Evolutionary conservation across 1,284 basidiomycete genomes (phyloP).

Genomic region (Puccinia sorghi): DNA sequence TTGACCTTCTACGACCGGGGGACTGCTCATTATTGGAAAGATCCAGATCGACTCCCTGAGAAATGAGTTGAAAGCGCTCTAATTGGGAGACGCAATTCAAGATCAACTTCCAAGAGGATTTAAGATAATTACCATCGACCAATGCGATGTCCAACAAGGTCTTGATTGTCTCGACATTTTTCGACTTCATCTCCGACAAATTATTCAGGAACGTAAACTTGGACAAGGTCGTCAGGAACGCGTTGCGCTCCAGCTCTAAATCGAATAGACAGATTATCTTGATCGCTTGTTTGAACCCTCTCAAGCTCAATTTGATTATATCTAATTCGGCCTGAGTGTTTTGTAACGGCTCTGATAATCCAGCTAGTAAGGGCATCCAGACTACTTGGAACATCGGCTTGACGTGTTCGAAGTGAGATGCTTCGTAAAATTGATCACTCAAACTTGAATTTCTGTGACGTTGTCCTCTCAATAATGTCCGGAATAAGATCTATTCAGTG

Average conservation of each 20-base stretch:
- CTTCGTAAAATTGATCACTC: slow-evolving; percentile 85
- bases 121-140: slow-evolving; percentile 88
- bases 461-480: slow-evolving; percentile 82
- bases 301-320: slow-evolving; percentile 83
- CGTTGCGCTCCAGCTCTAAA: slow-evolving; percentile 89
- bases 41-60: slow-evolving; percentile 63
- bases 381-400: slow-evolving; percentile 97
- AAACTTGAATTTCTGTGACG: slow-evolving; percentile 69
- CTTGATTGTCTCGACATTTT: slow-evolving; percentile 98
- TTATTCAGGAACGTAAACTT: slow-evolving; percentile 98
- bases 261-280: slow-evolving; percentile 92
- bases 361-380: slow-evolving; percentile 94
- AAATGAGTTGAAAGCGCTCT: slow-evolving; percentile 95
- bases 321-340: slow-evolving; percentile 72
- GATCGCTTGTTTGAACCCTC: slow-evolving; percentile 91
- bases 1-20: slow-evolving; percentile 23
- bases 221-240: slow-evolving; percentile 92
- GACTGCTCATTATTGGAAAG: slow-evolving; percentile 11
- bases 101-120: slow-evolving; percentile 93
- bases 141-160: slow-evolving; percentile 86
- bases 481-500: slow-evolving; percentile 73
- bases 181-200: slow-evolving; percentile 93
- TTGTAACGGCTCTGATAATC: slow-evolving; percentile 85
- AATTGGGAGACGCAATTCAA: slow-evolving; percentile 92
- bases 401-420: slow-evolving; percentile 91